A percentile compares a stretch with the other conserved stretches of the same genome.
Evolutionary conservation across 257 asterid genomes (phyloP).

Genomic region (Petrea volubilis): DNA sequence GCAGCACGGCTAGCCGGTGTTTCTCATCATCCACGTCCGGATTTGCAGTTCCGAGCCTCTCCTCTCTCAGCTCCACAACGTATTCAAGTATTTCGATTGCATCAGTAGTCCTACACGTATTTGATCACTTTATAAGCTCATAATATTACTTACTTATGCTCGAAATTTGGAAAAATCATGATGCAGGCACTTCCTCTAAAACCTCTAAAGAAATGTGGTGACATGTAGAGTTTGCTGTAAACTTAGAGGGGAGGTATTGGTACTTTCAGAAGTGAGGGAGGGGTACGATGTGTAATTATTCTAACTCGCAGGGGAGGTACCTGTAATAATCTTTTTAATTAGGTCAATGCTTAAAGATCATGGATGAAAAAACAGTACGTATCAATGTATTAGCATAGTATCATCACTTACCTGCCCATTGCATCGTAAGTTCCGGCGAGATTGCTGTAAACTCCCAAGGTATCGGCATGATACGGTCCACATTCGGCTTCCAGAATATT

Average conservation of each 20-base stretch:
- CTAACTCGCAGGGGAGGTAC: too few species aligned
- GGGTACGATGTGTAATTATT: too few species aligned
- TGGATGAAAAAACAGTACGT: not conserved
- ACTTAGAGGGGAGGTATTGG: too few species aligned
- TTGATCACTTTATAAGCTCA: not conserved
- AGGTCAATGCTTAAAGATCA: not conserved
- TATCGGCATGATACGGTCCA: conserved; percentile 61
- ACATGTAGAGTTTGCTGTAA: too few species aligned
- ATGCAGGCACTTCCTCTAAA: too few species aligned
- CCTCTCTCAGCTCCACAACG: conserved; percentile 84
- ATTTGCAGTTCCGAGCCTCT: conserved; percentile 84
- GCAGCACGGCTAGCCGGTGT: conserved; percentile 54
- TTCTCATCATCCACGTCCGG: conserved; percentile 88
- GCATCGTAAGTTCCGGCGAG: conserved; percentile 79
- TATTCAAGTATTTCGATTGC: conserved; percentile 87
- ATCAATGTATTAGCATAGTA: not conserved
- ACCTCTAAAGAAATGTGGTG: too few species aligned
- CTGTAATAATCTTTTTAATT: too few species aligned
- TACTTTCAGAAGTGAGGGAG: too few species aligned
- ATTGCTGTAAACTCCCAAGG: conserved; percentile 65
- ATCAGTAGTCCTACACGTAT: conserved; percentile 58
- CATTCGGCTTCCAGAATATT: conserved; percentile 50
- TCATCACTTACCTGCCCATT: conserved; percentile 73
- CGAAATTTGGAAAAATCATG: too few species aligned
- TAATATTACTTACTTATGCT: too few species aligned